These are phyloP conservation scores for Brassica nigra DNA, from an alignment of 345 rosid species.

Conservation along the genomic window DNA sequence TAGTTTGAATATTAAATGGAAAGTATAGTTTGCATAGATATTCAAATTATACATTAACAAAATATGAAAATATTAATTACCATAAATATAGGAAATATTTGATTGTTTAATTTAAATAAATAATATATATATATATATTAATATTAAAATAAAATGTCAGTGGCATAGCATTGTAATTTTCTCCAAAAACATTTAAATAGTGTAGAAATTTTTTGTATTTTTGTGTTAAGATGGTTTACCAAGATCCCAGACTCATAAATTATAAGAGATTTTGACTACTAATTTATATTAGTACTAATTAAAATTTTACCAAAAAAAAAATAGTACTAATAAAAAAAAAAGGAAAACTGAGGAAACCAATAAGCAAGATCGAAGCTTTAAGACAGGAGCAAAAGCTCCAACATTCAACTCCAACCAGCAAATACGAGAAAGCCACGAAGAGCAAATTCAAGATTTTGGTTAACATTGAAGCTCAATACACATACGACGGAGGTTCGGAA, in stretches of 20 bases:
- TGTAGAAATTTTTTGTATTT: background rate
- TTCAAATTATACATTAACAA: too few relatives aligned
- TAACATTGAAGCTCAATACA: slow-evolving; percentile 18
- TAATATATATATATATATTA: too few relatives aligned
- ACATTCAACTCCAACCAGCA: slow-evolving; percentile 46
- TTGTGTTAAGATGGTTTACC: background rate
- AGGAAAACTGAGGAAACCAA: slow-evolving; percentile 38
- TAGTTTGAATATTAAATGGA: too few relatives aligned
- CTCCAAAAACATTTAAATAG: too few relatives aligned
- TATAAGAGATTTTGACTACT: background rate
- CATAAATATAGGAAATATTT: too few relatives aligned
- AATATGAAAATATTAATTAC: too few relatives aligned
- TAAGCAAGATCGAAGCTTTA: slow-evolving; percentile 60
- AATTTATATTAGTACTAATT: background rate
- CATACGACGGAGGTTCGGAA: slow-evolving; percentile 23
- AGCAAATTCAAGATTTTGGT: slow-evolving; percentile 13
- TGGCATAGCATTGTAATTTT: too few relatives aligned
- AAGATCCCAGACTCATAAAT: background rate
- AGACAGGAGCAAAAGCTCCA: slow-evolving; percentile 43
- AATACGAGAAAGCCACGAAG: slow-evolving; percentile 22
- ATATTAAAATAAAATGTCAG: too few relatives aligned
- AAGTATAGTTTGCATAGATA: too few relatives aligned
- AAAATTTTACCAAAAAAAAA: slow-evolving; percentile 4
- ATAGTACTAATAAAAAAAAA: background rate
- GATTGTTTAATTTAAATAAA: too few relatives aligned